Evolutionary conservation across 1,284 basidiomycete species (phyloP).

Genomic region (Pseudomicrostroma phylloplanum): DNA sequence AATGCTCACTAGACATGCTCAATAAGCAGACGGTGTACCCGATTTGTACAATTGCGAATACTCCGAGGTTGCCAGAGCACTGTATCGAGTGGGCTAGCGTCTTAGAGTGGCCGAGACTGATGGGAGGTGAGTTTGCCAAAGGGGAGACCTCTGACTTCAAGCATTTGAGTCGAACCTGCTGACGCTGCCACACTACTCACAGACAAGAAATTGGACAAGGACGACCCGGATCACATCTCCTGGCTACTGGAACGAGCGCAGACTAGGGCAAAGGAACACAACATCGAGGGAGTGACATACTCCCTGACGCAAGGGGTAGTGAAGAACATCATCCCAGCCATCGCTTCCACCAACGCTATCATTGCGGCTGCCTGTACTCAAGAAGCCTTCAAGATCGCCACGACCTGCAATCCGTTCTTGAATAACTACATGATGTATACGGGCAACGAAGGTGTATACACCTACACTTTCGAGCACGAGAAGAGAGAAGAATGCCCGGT

Average conservation of each 20-base stretch:
- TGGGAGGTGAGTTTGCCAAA: constrained; percentile 58
- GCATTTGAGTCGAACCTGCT: background rate
- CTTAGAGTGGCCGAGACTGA: constrained; percentile 91
- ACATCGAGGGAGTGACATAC: constrained; percentile 97
- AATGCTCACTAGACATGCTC: constrained; percentile 96
- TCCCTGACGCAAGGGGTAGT: constrained; percentile 95
- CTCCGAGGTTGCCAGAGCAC: constrained; percentile 93
- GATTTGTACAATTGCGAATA: constrained; percentile 98
- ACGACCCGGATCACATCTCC: constrained; percentile 90
- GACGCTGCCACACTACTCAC: background rate
- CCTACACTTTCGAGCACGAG: constrained; percentile 94
- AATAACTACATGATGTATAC: constrained; percentile 91
- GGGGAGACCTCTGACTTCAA: background rate
- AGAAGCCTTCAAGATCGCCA: constrained; percentile 98
- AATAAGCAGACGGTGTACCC: constrained; percentile 95
- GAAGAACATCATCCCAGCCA: constrained; percentile 96
- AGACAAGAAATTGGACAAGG: constrained; percentile 53
- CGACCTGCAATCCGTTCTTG: constrained; percentile 82
- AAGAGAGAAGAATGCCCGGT: constrained; percentile 89
- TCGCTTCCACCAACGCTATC: constrained; percentile 48
- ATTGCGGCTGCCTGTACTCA: constrained; percentile 83
- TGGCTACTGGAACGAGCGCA: constrained; percentile 81
- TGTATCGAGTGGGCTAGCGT: constrained; percentile 99
- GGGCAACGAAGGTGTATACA: constrained; percentile 93
- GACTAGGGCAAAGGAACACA: constrained; percentile 74